A percentile compares a stretch with the other conserved stretches of the same genome.
phyloP scores from a whole-genome alignment of 2,329 filamentous ascomycete genomes.

The Meredithiella fracta region DNA sequence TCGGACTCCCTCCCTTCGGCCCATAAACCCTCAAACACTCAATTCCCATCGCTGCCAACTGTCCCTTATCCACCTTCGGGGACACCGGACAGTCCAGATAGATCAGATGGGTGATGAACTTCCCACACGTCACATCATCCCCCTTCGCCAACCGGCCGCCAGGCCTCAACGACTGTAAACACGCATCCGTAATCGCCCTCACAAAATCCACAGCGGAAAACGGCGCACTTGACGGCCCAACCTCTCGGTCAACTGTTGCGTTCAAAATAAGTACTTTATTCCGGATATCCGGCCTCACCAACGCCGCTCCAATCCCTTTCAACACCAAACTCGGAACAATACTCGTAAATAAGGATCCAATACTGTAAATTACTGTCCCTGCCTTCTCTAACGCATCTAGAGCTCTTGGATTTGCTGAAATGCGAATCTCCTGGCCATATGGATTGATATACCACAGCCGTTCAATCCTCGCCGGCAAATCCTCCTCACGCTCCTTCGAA shows the following conservation, averaged over 20 bases:
- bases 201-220: constrained; percentile 72
- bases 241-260: constrained; percentile 71
- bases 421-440: constrained; percentile 88
- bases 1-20: constrained; percentile 35
- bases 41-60: constrained; percentile 51
- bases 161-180: constrained; percentile 46
- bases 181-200: constrained; percentile 58
- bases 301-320: constrained; percentile 49
- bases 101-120: constrained; percentile 71
- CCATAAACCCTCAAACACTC: constrained; percentile 66
- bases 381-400: constrained; percentile 48
- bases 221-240: constrained; percentile 47
- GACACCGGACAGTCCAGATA: constrained; percentile 57
- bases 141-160: constrained; percentile 18
- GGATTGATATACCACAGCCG: constrained; percentile 96
- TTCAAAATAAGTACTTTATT: constrained; percentile 78
- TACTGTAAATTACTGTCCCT: constrained; percentile 68
- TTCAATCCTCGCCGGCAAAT: constrained; percentile 60
- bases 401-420: constrained; percentile 67
- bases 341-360: constrained; percentile 85
- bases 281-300: constrained; percentile 27
- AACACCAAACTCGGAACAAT: constrained; percentile 71
- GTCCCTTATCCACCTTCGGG: constrained; percentile 51
- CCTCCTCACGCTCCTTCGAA: constrained; percentile 58
- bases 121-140: constrained; percentile 33